Evolutionary conservation across 1,284 basidiomycete species (phyloP).

Genomic region (Naganishia cerealis): DNA sequence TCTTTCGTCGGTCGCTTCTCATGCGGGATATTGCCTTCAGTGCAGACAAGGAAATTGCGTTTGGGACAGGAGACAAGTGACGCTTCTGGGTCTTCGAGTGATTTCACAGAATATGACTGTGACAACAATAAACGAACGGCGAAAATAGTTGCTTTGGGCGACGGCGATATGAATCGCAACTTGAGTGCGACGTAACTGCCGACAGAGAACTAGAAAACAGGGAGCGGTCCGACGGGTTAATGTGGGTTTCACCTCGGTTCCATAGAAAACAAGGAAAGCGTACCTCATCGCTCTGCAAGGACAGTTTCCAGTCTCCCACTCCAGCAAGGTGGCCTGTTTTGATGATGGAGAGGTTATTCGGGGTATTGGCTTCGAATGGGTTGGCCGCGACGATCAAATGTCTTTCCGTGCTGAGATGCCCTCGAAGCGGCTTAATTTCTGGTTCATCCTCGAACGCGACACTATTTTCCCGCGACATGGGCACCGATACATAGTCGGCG

Average conservation of each 20-base stretch:
- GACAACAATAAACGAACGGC: constrained; percentile 47
- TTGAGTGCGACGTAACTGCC: constrained; percentile 43
- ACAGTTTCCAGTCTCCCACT: constrained; percentile 48
- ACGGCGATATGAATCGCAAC: constrained; percentile 41
- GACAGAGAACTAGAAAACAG: constrained; percentile 44
- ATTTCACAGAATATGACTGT: constrained; percentile 46
- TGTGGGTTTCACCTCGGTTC: too few species aligned
- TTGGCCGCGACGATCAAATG: constrained; percentile 49
- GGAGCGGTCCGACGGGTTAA: not conserved
- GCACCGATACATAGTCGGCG: constrained; percentile 26
- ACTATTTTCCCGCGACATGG: constrained; percentile 26
- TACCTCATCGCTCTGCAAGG: constrained; percentile 47
- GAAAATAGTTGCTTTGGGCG: constrained; percentile 51
- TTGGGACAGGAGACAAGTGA: constrained; percentile 31
- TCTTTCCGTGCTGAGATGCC: constrained; percentile 44
- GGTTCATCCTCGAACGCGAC: constrained; percentile 16
- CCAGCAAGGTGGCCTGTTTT: constrained; percentile 50
- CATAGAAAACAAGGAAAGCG: constrained; percentile 16
- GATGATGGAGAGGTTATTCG: constrained; percentile 41
- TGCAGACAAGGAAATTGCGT: constrained; percentile 33
- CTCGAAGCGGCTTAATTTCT: constrained; percentile 40
- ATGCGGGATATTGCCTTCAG: constrained; percentile 32
- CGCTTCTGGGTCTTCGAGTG: constrained; percentile 35
- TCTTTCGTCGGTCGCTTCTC: constrained; percentile 39
- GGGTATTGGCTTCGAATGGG: constrained; percentile 38